Conservation (phyloP, 257 asterid genomes). For the Solanum chmielewskii region DNA sequence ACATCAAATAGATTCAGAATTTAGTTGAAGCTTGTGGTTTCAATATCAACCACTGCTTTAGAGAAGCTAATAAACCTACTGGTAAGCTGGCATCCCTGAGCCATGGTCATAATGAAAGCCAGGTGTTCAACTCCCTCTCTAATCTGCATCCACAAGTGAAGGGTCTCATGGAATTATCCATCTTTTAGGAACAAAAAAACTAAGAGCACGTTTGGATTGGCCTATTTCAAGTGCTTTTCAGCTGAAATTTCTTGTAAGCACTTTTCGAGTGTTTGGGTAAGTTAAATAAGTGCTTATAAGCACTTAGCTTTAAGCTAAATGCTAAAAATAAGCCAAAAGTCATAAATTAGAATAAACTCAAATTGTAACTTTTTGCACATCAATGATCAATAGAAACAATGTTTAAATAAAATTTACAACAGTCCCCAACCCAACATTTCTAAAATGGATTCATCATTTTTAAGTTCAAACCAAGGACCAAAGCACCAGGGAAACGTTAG, state of each 20-base stretch:
- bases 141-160: background rate
- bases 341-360: background rate
- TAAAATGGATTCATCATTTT: background rate
- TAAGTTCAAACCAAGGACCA: background rate
- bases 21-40: background rate
- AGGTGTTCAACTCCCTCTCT: background rate
- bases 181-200: background rate
- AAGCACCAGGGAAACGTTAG: background rate
- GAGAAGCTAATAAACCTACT: background rate
- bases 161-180: background rate
- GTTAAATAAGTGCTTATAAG: background rate
- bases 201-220: background rate
- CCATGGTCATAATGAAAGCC: background rate
- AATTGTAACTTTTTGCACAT: background rate
- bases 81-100: background rate
- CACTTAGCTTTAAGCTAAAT: background rate
- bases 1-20: background rate
- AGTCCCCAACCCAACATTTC: background rate
- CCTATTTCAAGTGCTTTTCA: background rate
- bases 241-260: background rate
- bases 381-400: background rate
- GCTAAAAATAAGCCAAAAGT: background rate
- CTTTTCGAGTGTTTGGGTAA: background rate
- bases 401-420: background rate
- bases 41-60: background rate